A percentile compares a stretch with the other conserved stretches of the same genome.
phyloP scores from a whole-genome alignment of 441 rosid genomes.

The Rhodomyrtus psidioides region DNA sequence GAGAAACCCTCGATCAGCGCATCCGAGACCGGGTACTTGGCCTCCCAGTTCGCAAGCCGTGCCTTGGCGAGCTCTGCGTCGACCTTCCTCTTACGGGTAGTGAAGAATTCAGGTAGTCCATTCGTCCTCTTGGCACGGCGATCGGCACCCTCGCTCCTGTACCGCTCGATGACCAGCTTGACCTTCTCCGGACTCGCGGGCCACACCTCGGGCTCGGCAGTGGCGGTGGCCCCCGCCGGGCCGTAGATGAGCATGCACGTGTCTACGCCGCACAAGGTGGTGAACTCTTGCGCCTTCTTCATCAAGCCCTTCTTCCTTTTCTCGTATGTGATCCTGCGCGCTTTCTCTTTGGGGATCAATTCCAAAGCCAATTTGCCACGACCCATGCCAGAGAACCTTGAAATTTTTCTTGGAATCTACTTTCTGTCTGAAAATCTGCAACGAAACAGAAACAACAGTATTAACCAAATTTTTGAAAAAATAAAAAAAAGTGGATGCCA shows the following conservation, averaged over 20 bases:
- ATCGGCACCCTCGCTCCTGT: neutral
- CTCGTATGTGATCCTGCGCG: neutral
- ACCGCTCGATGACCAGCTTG: neutral
- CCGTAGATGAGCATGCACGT: constrained; percentile 6
- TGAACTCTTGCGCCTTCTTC: constrained; percentile 7
- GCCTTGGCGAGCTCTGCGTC: neutral
- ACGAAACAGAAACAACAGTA: neutral
- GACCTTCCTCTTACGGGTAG: neutral
- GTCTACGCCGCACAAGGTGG: constrained; percentile 1
- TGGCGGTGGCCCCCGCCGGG: neutral
- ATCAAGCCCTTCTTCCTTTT: constrained; percentile 5
- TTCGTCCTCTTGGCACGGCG: neutral
- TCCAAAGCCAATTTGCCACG: constrained; percentile 1
- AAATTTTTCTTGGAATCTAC: neutral
- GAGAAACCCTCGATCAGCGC: neutral
- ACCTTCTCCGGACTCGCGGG: neutral
- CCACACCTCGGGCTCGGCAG: neutral
- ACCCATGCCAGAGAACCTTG: neutral
- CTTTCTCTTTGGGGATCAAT: neutral
- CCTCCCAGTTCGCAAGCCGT: neutral
- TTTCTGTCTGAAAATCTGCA: neutral
- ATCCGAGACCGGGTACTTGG: constrained; percentile 1
- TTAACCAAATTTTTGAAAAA: neutral
- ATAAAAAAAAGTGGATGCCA: neutral
- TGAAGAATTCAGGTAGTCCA: neutral